Evolutionary conservation across 768 basidiomycete genomes (phyloP), one percentile per base, ranked within the genome.

Genomic region (Candolleomyces efflorescens): DNA sequence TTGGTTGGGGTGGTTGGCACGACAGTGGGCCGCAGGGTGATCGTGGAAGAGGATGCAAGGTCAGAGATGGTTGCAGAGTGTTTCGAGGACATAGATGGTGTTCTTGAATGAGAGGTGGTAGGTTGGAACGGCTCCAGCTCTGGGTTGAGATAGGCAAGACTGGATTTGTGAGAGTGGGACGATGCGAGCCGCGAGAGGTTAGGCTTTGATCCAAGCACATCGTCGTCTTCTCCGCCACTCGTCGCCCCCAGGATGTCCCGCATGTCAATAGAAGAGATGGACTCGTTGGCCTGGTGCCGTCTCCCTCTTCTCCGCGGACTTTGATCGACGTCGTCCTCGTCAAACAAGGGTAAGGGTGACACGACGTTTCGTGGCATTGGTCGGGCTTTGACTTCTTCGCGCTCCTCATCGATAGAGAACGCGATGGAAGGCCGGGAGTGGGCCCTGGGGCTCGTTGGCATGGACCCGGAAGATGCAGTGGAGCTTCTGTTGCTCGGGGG

Each of bases 181-280:
- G 47, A 36, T 23, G 55, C 27, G 17, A 44, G 24, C 22, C 23
- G 18, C 46, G 55, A 36, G 6, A 48, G n/a, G 54, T 53, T 50
- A 58, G 51, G 22, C 50, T 58, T 58, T 58, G 57, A 51, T 49
- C 38, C 20, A 48, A 44, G 48, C 13, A 22, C 56, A 13, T 58
- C 59, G 23, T 54, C 59, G 17, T 60, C 62, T 22, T 60, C 59
- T 52, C 45, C 54, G 27, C 41, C 58, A 60, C 50, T 54, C 53
- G 50, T 53, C 12, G 62, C 54, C 5, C 60, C 65, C 26, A 66
- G 50, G 20, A 68, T 54, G 53, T 71, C 72, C 24, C 68, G 69
- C 51, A 77, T 69, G 61, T 75, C 72, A 48, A 76, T 75, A 9
- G 66, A 64, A 2, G 71, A 72, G 4, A 76, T 73, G 48, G 72